Evolutionary conservation across 176 grass and related monocot genomes (phyloP).

Genomic region (Pharus latifolius): DNA sequence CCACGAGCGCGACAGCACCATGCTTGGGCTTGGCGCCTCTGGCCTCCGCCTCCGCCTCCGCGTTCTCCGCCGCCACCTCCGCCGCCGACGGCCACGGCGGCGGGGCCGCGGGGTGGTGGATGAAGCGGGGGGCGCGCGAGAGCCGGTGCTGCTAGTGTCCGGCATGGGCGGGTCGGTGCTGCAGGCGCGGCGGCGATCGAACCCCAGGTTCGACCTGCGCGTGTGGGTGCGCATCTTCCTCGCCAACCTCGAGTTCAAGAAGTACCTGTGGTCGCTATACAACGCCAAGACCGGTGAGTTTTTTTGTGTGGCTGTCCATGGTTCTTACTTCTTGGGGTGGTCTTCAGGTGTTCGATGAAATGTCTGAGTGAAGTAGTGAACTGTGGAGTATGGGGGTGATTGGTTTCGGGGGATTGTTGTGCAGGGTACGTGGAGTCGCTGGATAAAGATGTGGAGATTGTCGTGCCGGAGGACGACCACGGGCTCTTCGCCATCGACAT

Average conservation of each 20-base stretch:
- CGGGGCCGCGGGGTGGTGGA: not conserved
- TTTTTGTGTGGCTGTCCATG: not conserved
- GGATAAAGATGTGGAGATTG: slow-evolving; percentile 66
- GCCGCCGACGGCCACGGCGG: not conserved
- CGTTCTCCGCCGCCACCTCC: slow-evolving; percentile 5
- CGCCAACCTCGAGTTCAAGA: slow-evolving; percentile 79
- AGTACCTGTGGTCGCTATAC: slow-evolving; percentile 87
- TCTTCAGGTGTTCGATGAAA: not conserved
- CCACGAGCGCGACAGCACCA: slow-evolving; percentile 2
- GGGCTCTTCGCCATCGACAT: slow-evolving; percentile 83
- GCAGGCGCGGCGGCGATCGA: slow-evolving; percentile 60
- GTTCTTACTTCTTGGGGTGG: not conserved
- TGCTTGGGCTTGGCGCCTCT: slow-evolving; percentile 34
- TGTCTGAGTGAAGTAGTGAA: not conserved
- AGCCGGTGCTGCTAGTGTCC: slow-evolving; percentile 81
- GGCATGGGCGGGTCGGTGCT: slow-evolving; percentile 87
- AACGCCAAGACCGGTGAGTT: slow-evolving; percentile 60
- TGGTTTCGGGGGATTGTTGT: not conserved
- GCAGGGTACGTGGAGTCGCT: slow-evolving; percentile 73
- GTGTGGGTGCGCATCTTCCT: slow-evolving; percentile 85
- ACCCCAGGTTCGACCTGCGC: slow-evolving; percentile 34
- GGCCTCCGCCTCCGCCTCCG: slow-evolving; percentile 37
- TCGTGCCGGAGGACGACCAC: slow-evolving; percentile 77
- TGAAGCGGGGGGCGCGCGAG: not conserved
- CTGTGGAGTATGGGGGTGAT: not conserved